phyloP scores from a whole-genome alignment of 2,329 filamentous ascomycete genomes.

The Blumeria hordei region DNA sequence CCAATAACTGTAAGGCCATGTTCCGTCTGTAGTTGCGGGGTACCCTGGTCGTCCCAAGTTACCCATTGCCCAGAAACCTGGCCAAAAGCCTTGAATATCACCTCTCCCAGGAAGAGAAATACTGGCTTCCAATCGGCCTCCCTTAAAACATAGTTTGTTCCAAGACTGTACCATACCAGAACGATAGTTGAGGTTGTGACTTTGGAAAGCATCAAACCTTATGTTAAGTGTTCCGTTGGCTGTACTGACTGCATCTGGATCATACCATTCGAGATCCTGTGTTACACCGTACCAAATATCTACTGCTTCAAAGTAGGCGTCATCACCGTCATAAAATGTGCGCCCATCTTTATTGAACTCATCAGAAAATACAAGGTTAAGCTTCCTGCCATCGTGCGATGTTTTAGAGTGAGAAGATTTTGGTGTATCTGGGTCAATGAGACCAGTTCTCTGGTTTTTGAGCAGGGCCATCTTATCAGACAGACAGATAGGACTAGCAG shows the following conservation, averaged over 20 bases:
- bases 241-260: slow-evolving; percentile 41
- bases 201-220: slow-evolving; percentile 38
- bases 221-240: slow-evolving; percentile 36
- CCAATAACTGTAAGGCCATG: slow-evolving; percentile 53
- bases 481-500: slow-evolving; percentile 18
- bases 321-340: slow-evolving; percentile 47
- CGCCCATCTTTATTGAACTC: slow-evolving; percentile 44
- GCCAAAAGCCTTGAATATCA: slow-evolving; percentile 47
- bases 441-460: slow-evolving; percentile 31
- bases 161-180: slow-evolving; percentile 55
- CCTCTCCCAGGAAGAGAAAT: slow-evolving; percentile 44
- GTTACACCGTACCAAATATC: slow-evolving; percentile 54
- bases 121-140: slow-evolving; percentile 43
- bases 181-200: slow-evolving; percentile 39
- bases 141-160: slow-evolving; percentile 52
- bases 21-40: slow-evolving; percentile 42
- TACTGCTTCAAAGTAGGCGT: slow-evolving; percentile 41
- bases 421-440: slow-evolving; percentile 47
- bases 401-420: slow-evolving; percentile 28
- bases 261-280: slow-evolving; percentile 46
- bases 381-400: slow-evolving; percentile 31
- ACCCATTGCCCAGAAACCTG: slow-evolving; percentile 54
- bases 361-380: slow-evolving; percentile 42
- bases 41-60: slow-evolving; percentile 48
- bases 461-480: slow-evolving; percentile 21